A percentile compares a stretch with the other conserved stretches of the same genome.
Evolutionary conservation across 305 asterid species (phyloP).

Genomic region (Nicotiana rustica): DNA sequence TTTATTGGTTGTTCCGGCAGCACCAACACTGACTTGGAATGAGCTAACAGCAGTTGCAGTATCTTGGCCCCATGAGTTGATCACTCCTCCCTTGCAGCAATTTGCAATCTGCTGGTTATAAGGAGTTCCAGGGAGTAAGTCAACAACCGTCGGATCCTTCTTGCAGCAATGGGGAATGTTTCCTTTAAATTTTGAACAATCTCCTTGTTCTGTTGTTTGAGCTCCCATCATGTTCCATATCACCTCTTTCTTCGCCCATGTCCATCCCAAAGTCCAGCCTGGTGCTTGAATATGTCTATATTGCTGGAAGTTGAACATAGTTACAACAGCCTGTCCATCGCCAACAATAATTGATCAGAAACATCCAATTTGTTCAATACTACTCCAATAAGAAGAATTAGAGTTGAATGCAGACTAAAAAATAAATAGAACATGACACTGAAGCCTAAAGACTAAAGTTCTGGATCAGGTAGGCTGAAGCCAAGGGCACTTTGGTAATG

Average conservation of each 20-base stretch:
- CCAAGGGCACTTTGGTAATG: not conserved
- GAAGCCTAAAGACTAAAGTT: not conserved
- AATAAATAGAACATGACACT: not conserved
- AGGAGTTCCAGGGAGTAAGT: slow-evolving; percentile 47
- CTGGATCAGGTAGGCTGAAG: not conserved
- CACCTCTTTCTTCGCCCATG: slow-evolving; percentile 56
- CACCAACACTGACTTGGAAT: slow-evolving; percentile 49
- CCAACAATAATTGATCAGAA: not conserved
- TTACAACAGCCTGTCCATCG: slow-evolving; percentile 48
- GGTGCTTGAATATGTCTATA: slow-evolving; percentile 49
- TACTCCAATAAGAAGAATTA: not conserved
- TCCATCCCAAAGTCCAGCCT: slow-evolving; percentile 54
- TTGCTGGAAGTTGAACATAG: slow-evolving; percentile 49
- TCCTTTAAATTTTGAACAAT: slow-evolving; percentile 46
- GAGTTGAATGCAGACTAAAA: not conserved
- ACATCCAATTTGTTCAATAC: not conserved
- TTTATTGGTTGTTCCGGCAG: slow-evolving; percentile 46
- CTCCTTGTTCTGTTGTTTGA: slow-evolving; percentile 47
- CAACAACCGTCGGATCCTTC: slow-evolving; percentile 45
- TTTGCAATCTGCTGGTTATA: slow-evolving; percentile 51
- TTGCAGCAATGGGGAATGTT: slow-evolving; percentile 49
- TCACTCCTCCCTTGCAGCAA: slow-evolving; percentile 54
- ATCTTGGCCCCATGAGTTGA: slow-evolving; percentile 48
- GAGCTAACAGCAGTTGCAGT: slow-evolving; percentile 45
- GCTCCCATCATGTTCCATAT: slow-evolving; percentile 50